A percentile compares a stretch with the other conserved stretches of the same genome.
Evolutionary conservation across 2,329 filamentous ascomycete species (phyloP).

Genomic region (Pezicula neosporulosa): DNA sequence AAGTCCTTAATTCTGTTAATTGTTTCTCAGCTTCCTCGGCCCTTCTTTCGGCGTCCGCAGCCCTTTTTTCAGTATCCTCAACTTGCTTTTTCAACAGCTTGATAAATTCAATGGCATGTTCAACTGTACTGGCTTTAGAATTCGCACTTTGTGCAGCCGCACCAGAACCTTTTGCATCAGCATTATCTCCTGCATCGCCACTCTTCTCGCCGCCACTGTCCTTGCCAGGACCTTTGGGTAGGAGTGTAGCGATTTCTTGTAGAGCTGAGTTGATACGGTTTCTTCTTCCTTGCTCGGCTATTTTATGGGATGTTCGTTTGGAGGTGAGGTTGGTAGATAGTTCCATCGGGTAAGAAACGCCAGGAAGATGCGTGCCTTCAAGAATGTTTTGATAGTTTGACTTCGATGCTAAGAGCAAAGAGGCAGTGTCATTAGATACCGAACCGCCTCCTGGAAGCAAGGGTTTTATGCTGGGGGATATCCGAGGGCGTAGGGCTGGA

Average conservation of each 20-base stretch:
- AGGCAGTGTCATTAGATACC: conserved; percentile 56
- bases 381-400: conserved; percentile 98
- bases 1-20: conserved; percentile 10
- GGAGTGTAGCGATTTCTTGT: conserved; percentile 81
- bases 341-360: conserved; percentile 85
- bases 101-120: conserved; percentile 94
- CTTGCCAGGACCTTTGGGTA: conserved; percentile 57
- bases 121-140: conserved; percentile 97
- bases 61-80: conserved; percentile 57
- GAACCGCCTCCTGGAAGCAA: conserved; percentile 64
- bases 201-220: conserved; percentile 31
- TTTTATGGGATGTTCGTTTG: conserved; percentile 96
- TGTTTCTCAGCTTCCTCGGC: conserved; percentile 38
- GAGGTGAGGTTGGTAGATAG: conserved; percentile 92
- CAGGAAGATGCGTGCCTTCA: conserved; percentile 86
- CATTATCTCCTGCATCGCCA: conserved; percentile 41
- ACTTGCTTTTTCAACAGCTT: conserved; percentile 76
- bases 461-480: conserved; percentile 93
- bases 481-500: conserved; percentile 81
- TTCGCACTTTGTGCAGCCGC: conserved; percentile 55
- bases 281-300: conserved; percentile 91
- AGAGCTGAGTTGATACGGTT: conserved; percentile 95
- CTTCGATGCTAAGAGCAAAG: conserved; percentile 83
- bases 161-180: conserved; percentile 40
- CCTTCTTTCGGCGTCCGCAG: conserved; percentile 58